These are phyloP conservation scores for Tuber magnatum DNA, from an alignment of 495 filamentous ascomycete genomes.

Conservation along the genomic window DNA sequence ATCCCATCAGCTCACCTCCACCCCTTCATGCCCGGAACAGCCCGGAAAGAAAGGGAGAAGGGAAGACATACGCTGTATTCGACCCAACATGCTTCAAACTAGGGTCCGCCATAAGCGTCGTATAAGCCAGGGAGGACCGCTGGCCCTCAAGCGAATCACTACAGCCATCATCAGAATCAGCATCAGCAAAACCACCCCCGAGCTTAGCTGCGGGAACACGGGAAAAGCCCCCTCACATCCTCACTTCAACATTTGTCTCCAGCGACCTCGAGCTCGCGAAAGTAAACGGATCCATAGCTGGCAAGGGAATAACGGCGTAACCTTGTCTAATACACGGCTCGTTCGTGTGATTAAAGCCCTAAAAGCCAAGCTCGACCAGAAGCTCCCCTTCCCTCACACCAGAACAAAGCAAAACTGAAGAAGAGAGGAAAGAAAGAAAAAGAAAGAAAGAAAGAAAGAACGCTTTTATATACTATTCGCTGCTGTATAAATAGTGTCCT, in stretches of 20 bases:
- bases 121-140: constrained; percentile 68
- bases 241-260: constrained; percentile 69
- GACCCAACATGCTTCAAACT: constrained; percentile 81
- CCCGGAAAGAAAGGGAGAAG: neutral
- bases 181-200: neutral
- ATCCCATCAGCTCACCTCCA: constrained; percentile 12
- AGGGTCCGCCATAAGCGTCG: constrained; percentile 65
- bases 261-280: constrained; percentile 81
- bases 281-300: constrained; percentile 80
- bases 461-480: constrained; percentile 11
- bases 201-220: constrained; percentile 17
- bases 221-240: constrained; percentile 55
- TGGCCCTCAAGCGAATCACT: constrained; percentile 83
- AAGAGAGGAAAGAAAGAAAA: neutral
- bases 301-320: constrained; percentile 15
- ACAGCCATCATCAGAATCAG: constrained; percentile 22
- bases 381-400: neutral
- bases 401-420: neutral
- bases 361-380: neutral
- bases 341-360: neutral
- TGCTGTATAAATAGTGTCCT: neutral
- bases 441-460: neutral
- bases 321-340: neutral
- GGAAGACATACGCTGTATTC: constrained; percentile 51
- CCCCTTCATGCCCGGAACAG: constrained; percentile 16